Evolutionary conservation across 306 rosid species (phyloP).

Genomic region (Luffa aegyptiaca): DNA sequence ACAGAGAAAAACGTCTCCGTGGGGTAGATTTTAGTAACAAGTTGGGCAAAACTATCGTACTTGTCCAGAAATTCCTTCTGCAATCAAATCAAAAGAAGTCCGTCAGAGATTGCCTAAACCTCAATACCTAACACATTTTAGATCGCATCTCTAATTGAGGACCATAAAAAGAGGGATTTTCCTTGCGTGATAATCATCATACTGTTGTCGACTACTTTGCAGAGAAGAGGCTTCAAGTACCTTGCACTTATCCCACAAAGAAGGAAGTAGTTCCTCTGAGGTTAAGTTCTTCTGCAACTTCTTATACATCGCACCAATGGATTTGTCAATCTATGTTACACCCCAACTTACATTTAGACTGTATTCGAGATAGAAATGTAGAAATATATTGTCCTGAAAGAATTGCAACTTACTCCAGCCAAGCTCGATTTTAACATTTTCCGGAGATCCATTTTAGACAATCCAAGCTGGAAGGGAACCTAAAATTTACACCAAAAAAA

Average conservation of each 20-base stretch:
- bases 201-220: not conserved
- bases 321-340: constrained; percentile 63
- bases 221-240: constrained; percentile 24
- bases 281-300: constrained; percentile 94
- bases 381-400: not conserved
- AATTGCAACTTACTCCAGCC: constrained; percentile 58
- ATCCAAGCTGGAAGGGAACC: constrained; percentile 93
- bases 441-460: constrained; percentile 80
- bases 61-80: constrained; percentile 95
- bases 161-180: not conserved
- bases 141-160: not conserved
- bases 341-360: constrained; percentile 5
- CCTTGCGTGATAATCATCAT: too few relatives aligned
- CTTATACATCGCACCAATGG: constrained; percentile 73
- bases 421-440: constrained; percentile 78
- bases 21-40: constrained; percentile 78
- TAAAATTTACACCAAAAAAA: constrained; percentile 27
- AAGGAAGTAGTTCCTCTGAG: constrained; percentile 88
- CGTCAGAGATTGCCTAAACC: constrained; percentile 13
- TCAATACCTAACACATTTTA: too few relatives aligned
- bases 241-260: constrained; percentile 99
- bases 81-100: constrained; percentile 14
- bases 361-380: not conserved
- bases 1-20: constrained; percentile 50
- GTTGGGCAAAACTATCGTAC: constrained; percentile 76